phyloP scores from a whole-genome alignment of 2,329 filamentous ascomycete genomes.

The Fusarium miscanthi region DNA sequence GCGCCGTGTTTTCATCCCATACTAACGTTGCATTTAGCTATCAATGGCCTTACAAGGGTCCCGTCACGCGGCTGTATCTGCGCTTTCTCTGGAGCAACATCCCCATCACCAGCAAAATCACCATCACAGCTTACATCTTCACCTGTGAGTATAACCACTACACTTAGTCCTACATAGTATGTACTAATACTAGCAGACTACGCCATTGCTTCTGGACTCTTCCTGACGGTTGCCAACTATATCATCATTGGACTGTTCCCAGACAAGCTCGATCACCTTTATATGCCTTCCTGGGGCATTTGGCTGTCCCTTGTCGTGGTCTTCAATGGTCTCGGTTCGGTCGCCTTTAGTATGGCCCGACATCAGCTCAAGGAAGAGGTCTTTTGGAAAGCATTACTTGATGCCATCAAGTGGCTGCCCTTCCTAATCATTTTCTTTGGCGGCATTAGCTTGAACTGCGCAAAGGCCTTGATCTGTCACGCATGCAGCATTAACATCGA shows the following conservation, averaged over 20 bases:
- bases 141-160: conserved; percentile 56
- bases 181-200: conserved; percentile 58
- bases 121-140: conserved; percentile 76
- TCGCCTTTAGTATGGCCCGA: conserved; percentile 41
- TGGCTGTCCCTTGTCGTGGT: conserved; percentile 59
- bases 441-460: conserved; percentile 45
- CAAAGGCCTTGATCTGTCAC: conserved; percentile 44
- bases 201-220: conserved; percentile 73
- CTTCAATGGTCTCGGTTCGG: conserved; percentile 39
- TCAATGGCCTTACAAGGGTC: conserved; percentile 69
- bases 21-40: conserved; percentile 22
- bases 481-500: conserved; percentile 44
- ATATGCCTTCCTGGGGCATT: conserved; percentile 73
- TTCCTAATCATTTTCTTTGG: conserved; percentile 47
- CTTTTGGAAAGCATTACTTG: conserved; percentile 41
- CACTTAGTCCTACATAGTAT: rapidly evolving
- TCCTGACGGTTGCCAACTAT: conserved; percentile 75
- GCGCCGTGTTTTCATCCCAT: neutral
- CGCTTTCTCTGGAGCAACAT: conserved; percentile 55
- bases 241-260: conserved; percentile 77
- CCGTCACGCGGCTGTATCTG: conserved; percentile 67
- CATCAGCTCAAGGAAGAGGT: conserved; percentile 42
- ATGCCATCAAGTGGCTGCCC: conserved; percentile 43
- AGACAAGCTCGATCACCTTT: conserved; percentile 73
- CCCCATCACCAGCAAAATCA: conserved; percentile 72